These are phyloP conservation scores for Panaeolus cyanescens DNA, from an alignment of 768 basidiomycete genomes.

Conservation along the genomic window DNA sequence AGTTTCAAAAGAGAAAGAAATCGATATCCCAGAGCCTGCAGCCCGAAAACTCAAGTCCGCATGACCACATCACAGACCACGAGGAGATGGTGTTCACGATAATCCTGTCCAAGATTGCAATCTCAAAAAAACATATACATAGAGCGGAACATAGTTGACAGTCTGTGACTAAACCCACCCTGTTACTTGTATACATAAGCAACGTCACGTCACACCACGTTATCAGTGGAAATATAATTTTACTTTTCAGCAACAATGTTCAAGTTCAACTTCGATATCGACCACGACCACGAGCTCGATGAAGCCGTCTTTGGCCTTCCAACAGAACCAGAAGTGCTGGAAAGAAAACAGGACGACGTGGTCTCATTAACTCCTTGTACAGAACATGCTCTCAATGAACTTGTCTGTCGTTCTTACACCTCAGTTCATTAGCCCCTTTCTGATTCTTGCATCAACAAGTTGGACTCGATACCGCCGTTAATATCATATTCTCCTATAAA, in stretches of 20 bases:
- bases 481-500: slow-evolving; percentile 81
- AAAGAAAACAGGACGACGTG: slow-evolving; percentile 7
- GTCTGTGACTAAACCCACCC: background rate
- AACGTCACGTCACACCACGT: background rate
- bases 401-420: slow-evolving; percentile 31
- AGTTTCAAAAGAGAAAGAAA: background rate
- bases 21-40: background rate
- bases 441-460: slow-evolving; percentile 42
- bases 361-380: slow-evolving; percentile 20
- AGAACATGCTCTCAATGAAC: slow-evolving; percentile 33
- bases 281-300: slow-evolving; percentile 36
- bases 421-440: slow-evolving; percentile 9
- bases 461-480: slow-evolving; percentile 64
- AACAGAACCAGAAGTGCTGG: slow-evolving; percentile 1
- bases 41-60: background rate
- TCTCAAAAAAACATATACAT: background rate
- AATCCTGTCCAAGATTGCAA: background rate
- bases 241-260: slow-evolving; percentile 43
- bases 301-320: background rate
- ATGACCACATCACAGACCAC: background rate
- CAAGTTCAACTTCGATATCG: slow-evolving; percentile 71
- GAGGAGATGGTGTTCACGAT: background rate
- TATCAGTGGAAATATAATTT: background rate
- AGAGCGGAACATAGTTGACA: background rate
- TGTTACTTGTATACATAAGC: background rate